phyloP scores from a whole-genome alignment of 495 filamentous ascomycete species.

The Annulohypoxylon stygium region DNA sequence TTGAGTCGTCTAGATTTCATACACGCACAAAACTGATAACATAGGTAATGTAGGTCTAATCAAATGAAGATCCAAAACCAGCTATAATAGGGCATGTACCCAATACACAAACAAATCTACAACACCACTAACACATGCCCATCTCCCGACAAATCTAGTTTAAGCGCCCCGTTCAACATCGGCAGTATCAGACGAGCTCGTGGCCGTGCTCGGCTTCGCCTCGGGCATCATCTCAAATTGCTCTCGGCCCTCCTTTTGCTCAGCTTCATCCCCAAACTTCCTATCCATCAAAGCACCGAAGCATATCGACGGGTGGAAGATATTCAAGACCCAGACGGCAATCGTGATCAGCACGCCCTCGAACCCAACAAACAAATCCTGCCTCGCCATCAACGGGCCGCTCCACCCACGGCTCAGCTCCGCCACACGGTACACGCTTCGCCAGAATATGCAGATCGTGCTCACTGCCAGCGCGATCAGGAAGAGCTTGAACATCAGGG shows the following conservation, averaged over 20 bases:
- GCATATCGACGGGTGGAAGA: conserved; percentile 71
- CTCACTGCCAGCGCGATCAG: conserved; percentile 61
- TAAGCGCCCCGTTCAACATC: conserved; percentile 30
- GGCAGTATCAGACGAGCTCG: conserved; percentile 25
- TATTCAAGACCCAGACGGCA: conserved; percentile 68
- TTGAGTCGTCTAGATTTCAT: neutral
- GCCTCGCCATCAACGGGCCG: conserved; percentile 67
- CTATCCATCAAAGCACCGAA: conserved; percentile 50
- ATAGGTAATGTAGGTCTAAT: neutral
- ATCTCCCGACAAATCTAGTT: neutral
- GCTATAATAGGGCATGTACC: too few relatives aligned
- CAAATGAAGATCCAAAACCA: too few relatives aligned
- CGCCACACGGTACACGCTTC: conserved; percentile 72
- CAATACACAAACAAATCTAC: neutral
- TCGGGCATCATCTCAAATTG: conserved; percentile 29
- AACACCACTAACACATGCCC: neutral
- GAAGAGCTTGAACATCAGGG: conserved; percentile 56
- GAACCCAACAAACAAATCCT: conserved; percentile 75
- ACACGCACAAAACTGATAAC: neutral
- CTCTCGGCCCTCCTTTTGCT: neutral
- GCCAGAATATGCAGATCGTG: conserved; percentile 70
- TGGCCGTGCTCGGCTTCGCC: conserved; percentile 32
- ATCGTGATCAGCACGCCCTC: conserved; percentile 78
- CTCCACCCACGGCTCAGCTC: conserved; percentile 75
- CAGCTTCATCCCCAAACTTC: conserved; percentile 9